A percentile compares a stretch with the other conserved stretches of the same genome.
Conservation (phyloP, 495 filamentous ascomycete genomes). For the Oleoguttula mirabilis region DNA sequence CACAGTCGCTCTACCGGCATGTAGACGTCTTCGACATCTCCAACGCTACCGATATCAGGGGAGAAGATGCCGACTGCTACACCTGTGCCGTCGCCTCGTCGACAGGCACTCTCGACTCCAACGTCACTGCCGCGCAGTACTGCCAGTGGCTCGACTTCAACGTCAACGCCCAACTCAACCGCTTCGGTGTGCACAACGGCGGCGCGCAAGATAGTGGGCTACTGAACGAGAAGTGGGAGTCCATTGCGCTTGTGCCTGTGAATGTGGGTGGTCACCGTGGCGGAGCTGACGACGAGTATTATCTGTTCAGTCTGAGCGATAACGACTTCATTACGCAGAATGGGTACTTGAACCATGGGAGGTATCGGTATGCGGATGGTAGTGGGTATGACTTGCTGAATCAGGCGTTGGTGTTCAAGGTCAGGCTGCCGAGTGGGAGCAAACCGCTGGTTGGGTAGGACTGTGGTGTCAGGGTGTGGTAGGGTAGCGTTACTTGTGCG, state of each 20-base stretch:
- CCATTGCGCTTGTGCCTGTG: slow-evolving; percentile 52
- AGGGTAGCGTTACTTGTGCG: too few species aligned
- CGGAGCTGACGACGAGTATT: slow-evolving; percentile 44
- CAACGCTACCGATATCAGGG: slow-evolving; percentile 55
- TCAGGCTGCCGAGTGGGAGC: slow-evolving; percentile 40
- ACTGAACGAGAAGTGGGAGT: slow-evolving; percentile 79
- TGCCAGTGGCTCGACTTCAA: slow-evolving; percentile 68
- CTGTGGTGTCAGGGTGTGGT: too few species aligned
- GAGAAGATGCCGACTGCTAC: slow-evolving; percentile 38
- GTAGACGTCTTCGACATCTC: slow-evolving; percentile 60
- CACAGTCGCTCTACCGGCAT: slow-evolving; percentile 53
- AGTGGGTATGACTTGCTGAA: slow-evolving; percentile 54
- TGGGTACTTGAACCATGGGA: slow-evolving; percentile 54
- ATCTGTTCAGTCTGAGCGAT: slow-evolving; percentile 56
- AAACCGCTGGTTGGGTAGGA: slow-evolving; percentile 18
- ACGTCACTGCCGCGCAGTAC: slow-evolving; percentile 50
- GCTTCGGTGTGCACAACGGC: slow-evolving; percentile 61
- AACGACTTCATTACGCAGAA: slow-evolving; percentile 63
- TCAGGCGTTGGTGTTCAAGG: slow-evolving; percentile 62
- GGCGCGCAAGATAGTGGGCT: slow-evolving; percentile 41
- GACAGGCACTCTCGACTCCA: slow-evolving; percentile 43
- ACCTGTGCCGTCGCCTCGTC: slow-evolving; percentile 40
- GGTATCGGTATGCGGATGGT: slow-evolving; percentile 46
- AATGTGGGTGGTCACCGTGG: slow-evolving; percentile 29
- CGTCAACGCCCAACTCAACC: slow-evolving; percentile 50